Evolutionary conservation across 2,329 filamentous ascomycete genomes (phyloP).

Genomic region (Rutstroemia sp.): DNA sequence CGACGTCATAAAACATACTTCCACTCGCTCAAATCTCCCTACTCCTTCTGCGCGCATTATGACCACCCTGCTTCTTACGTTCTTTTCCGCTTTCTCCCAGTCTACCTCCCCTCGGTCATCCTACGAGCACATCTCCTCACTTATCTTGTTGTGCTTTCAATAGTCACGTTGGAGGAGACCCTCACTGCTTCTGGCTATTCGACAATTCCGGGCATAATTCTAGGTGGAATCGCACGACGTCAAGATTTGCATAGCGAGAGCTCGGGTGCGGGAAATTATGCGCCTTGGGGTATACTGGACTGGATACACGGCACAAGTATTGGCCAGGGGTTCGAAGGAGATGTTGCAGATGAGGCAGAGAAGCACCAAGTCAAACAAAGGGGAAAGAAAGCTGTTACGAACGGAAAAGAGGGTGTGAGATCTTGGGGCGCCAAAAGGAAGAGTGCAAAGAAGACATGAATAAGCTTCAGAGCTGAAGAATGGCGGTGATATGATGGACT

Average conservation of each 20-base stretch:
- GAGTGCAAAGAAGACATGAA: conserved; percentile 16
- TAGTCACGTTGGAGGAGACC: conserved; percentile 60
- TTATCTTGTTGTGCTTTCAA: conserved; percentile 55
- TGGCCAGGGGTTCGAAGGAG: conserved; percentile 45
- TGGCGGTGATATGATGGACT: too few species aligned
- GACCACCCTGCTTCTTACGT: conserved; percentile 62
- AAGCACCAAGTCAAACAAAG: conserved; percentile 44
- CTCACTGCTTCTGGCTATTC: conserved; percentile 62
- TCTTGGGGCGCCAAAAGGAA: conserved; percentile 21
- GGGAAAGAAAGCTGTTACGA: conserved; percentile 28
- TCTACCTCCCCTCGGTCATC: conserved; percentile 57
- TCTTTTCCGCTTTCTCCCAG: conserved; percentile 54
- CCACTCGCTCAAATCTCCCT: conserved; percentile 50
- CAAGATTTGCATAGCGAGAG: conserved; percentile 50
- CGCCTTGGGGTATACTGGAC: conserved; percentile 55
- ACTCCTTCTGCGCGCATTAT: conserved; percentile 55
- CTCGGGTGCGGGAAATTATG: conserved; percentile 51
- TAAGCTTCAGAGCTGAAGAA: too few species aligned
- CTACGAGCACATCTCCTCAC: conserved; percentile 67
- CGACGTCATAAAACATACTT: conserved; percentile 38
- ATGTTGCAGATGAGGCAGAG: conserved; percentile 46
- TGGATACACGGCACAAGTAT: conserved; percentile 51
- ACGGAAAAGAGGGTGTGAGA: conserved; percentile 28
- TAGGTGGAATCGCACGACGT: conserved; percentile 43
- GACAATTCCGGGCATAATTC: conserved; percentile 44